A percentile compares a stretch with the other conserved stretches of the same genome.
Evolutionary conservation across 1,284 basidiomycete genomes (phyloP).

Genomic region (Microbotryomycetes sp.): DNA sequence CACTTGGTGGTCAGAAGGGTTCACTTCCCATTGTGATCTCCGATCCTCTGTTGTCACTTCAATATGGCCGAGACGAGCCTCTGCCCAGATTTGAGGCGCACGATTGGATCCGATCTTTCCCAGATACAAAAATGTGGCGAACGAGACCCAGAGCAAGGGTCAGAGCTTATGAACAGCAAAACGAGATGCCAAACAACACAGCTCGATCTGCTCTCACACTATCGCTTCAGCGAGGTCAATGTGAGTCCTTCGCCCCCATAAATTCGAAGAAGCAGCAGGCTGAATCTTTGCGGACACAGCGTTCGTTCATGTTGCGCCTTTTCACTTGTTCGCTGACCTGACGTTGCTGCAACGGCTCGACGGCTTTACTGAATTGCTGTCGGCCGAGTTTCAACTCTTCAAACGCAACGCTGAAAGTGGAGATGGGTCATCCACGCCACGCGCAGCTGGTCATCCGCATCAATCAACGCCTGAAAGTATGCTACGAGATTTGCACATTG

Average conservation of each 20-base stretch:
- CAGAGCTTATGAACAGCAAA: too few species aligned
- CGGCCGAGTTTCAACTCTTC: neutral
- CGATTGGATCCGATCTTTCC: slow-evolving; percentile 41
- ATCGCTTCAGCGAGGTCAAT: neutral
- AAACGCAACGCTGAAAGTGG: neutral
- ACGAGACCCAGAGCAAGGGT: slow-evolving; percentile 41
- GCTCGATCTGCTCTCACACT: slow-evolving; percentile 10
- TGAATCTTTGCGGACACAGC: neutral
- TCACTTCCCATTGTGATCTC: slow-evolving; percentile 43
- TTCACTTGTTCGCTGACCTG: slow-evolving; percentile 72
- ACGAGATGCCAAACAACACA: too few species aligned
- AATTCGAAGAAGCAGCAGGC: neutral
- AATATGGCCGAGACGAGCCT: slow-evolving; percentile 37
- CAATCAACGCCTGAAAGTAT: too few species aligned
- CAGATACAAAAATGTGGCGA: slow-evolving; percentile 20
- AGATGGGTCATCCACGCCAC: neutral
- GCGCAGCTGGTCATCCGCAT: neutral
- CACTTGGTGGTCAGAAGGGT: neutral
- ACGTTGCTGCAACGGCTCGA: slow-evolving; percentile 47
- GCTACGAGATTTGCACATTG: too few species aligned
- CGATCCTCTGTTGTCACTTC: slow-evolving; percentile 40
- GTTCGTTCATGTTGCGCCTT: slow-evolving; percentile 49
- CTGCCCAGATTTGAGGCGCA: slow-evolving; percentile 41
- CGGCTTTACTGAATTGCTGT: slow-evolving; percentile 33
- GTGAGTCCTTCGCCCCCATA: neutral